Base-by-base conservation (phyloP, 768 basidiomycete genomes). In the Sarcodon sp. region DNA sequence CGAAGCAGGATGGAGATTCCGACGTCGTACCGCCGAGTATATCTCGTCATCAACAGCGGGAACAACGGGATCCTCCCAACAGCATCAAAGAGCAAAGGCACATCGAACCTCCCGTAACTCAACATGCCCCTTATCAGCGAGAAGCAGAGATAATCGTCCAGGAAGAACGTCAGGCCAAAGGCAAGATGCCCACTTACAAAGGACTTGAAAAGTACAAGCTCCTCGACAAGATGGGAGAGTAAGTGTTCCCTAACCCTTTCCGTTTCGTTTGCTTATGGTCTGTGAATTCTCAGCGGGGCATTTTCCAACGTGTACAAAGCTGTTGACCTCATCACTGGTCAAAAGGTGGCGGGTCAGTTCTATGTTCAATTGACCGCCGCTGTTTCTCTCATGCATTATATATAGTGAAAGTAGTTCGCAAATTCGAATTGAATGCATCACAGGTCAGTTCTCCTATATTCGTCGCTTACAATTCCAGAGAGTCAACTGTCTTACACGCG, bases 291-390 rank as follows among this genome's bases (percentile, higher is more conserved):
- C 57, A 88, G 82, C 57, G 94, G 94, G 51, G 94, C 94, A 38
- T 99, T 99, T 63, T 97, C 93, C n/a, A 90, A 96, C 60, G 94
- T 99, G 7, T 99, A 94, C 74, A 88, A 87, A 61, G 94, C 91
- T 11, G 56, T 84, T 47, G 87, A 97, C 61, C 71, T 77, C 44
- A 68, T 71, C 35, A 83, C 80, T 9, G 80, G 81, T 37, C 74
- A 80, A 58, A 84, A 80, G 63, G 83, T 92, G 39, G 93, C 93
- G 54, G 83, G 92, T 83, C 55, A 75, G 72, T 18, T 47, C 49
- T 53, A 7, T 27, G 2, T 13, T 41, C 8, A 9, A 9, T 16
- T 41, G 8, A 27, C 39, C 39, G 2, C 13, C 39, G 16, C 39
- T 13, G 8, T 16, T 13, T 13, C 16, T 8, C 39, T 46, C 36